These are phyloP conservation scores for Xanthoceras sorbifolium DNA, from an alignment of 345 rosid genomes.

Conservation along the genomic window DNA sequence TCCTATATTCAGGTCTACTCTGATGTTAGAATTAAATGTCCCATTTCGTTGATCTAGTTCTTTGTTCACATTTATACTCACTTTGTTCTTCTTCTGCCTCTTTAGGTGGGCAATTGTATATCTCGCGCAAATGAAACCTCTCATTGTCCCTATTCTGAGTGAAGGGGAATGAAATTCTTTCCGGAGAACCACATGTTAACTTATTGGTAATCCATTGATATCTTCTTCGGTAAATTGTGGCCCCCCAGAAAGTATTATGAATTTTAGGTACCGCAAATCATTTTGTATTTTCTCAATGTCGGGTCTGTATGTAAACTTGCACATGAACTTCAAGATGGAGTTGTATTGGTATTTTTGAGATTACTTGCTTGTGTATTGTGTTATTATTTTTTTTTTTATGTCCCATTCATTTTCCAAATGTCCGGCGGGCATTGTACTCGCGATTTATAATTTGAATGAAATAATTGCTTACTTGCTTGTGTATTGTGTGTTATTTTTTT, in stretches of 20 bases:
- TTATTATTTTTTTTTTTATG: constrained; percentile 5
- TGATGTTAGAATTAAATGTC: not conserved
- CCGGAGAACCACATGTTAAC: not conserved
- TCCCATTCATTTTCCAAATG: constrained; percentile 24
- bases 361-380: constrained; percentile 10
- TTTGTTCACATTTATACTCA: not conserved
- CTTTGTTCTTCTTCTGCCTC: constrained; percentile 17
- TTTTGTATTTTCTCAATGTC: constrained; percentile 34
- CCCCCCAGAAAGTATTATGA: constrained; percentile 20
- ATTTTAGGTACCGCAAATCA: constrained; percentile 19
- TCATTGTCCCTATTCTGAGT: constrained; percentile 86
- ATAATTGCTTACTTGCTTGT: constrained; percentile 9
- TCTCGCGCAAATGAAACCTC: constrained; percentile 96
- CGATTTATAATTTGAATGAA: constrained; percentile 32
- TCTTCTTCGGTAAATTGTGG: constrained; percentile 11
- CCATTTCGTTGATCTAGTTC: not conserved
- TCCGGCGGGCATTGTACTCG: constrained; percentile 21
- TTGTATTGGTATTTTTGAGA: constrained; percentile 20
- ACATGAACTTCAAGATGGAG: constrained; percentile 20
- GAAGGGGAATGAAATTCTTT: constrained; percentile 63
- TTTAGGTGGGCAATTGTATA: constrained; percentile 98
- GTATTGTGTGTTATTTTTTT: too few relatives aligned
- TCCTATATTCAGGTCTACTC: not conserved
- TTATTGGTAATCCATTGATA: constrained; percentile 28
- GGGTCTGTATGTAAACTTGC: constrained; percentile 35